Evolutionary conservation across 2,329 filamentous ascomycete species (phyloP).

Genomic region (Ophiostoma quercus): DNA sequence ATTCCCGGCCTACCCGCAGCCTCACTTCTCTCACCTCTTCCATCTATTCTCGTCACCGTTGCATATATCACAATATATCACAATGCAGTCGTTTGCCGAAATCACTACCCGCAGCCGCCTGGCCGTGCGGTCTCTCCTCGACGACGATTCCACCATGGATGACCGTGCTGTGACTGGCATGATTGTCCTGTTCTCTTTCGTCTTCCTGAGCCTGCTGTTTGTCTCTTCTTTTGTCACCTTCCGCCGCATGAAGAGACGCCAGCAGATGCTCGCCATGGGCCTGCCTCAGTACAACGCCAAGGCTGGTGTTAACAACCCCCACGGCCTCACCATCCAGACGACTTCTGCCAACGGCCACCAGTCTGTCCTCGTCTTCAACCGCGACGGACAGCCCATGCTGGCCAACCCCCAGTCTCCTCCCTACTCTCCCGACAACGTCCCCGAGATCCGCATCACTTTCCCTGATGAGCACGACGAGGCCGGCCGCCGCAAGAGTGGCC

Average conservation of each 20-base stretch:
- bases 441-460: conserved; percentile 97
- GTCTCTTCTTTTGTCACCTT: conserved; percentile 66
- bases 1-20: conserved; percentile 2
- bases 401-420: conserved; percentile 70
- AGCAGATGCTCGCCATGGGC: conserved; percentile 45
- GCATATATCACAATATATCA: conserved; percentile 18
- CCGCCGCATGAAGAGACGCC: conserved; percentile 56
- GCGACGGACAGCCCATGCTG: conserved; percentile 70
- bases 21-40: not conserved
- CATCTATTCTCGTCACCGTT: not conserved
- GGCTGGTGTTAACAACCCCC: conserved; percentile 48
- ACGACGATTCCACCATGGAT: conserved; percentile 41
- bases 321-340: conserved; percentile 55
- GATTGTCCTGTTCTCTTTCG: conserved; percentile 70
- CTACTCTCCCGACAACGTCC: conserved; percentile 73
- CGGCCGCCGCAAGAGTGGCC: conserved; percentile 75
- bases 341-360: conserved; percentile 47
- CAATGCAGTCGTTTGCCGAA: conserved; percentile 39
- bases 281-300: conserved; percentile 61
- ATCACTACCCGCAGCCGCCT: conserved; percentile 41
- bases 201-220: conserved; percentile 66
- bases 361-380: conserved; percentile 66
- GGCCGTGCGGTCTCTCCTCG: conserved; percentile 42
- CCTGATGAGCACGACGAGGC: conserved; percentile 87
- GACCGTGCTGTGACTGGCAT: conserved; percentile 65